Conservation (phyloP, 148 eudicot species). For the Pouteria glomerata region DNA sequence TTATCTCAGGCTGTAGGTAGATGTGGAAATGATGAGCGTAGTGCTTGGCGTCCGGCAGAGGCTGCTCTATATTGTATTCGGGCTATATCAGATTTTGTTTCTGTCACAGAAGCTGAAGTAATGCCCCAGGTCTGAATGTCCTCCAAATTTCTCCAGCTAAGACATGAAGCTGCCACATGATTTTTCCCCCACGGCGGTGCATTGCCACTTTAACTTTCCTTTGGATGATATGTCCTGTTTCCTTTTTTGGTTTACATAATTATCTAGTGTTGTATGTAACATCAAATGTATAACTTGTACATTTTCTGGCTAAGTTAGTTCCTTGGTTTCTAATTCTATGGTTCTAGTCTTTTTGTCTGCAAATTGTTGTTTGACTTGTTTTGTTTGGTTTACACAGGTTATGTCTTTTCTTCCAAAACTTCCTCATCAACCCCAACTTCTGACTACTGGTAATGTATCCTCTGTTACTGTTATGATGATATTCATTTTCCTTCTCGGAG, state of each 20-base stretch:
- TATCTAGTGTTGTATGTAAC: not conserved
- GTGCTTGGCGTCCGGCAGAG: slow-evolving; percentile 85
- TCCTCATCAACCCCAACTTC: slow-evolving; percentile 90
- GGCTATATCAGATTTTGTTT: slow-evolving; percentile 85
- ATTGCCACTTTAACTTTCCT: not conserved
- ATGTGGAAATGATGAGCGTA: slow-evolving; percentile 45
- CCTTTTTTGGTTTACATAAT: not conserved
- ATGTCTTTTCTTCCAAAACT: slow-evolving; percentile 85
- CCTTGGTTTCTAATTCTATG: not conserved
- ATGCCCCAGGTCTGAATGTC: slow-evolving; percentile 80
- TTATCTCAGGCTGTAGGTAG: slow-evolving; percentile 55
- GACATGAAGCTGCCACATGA: not conserved
- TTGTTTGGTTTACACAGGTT: slow-evolving; percentile 41
- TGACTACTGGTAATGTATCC: slow-evolving; percentile 67
- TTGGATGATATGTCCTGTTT: not conserved
- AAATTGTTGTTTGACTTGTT: not conserved
- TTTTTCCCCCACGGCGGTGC: no score
- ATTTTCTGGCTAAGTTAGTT: not conserved
- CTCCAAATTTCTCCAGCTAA: slow-evolving; percentile 1
- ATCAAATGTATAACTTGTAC: not conserved
- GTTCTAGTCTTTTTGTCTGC: slow-evolving; percentile 8
- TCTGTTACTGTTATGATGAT: no score
- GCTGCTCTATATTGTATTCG: slow-evolving; percentile 91
- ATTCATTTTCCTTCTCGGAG: not conserved
- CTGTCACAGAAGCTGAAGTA: slow-evolving; percentile 67